Conservation (phyloP, 163 green algal genomes). For the Scenedesmus sp. region DNA sequence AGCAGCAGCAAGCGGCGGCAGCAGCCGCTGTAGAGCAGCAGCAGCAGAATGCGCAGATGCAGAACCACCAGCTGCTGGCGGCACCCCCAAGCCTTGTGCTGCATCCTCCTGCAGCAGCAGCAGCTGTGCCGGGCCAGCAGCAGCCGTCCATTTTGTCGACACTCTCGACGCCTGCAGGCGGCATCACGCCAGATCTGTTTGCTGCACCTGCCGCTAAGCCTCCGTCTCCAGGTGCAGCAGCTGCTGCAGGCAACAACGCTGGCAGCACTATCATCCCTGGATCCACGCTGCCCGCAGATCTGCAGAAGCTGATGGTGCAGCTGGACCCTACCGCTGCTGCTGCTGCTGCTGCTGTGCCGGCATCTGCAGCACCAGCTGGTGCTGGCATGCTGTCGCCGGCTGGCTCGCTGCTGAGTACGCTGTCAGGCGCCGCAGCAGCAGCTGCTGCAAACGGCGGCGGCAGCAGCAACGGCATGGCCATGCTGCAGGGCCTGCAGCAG, state of each 20-base stretch:
- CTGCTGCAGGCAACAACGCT: background rate
- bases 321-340: background rate
- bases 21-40: background rate
- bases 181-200: background rate
- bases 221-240: background rate
- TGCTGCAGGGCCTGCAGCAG: background rate
- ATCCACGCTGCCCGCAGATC: background rate
- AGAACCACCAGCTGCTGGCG: background rate
- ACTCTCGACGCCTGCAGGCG: background rate
- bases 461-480: background rate
- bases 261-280: too few species aligned
- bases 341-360: background rate
- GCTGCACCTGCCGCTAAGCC: background rate
- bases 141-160: background rate
- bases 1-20: background rate
- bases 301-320: slow-evolving; percentile 26
- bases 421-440: background rate
- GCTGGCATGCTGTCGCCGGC: background rate
- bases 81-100: slow-evolving; percentile 7
- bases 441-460: background rate
- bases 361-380: background rate
- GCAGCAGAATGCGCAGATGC: background rate
- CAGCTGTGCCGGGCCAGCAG: background rate
- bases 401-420: background rate
- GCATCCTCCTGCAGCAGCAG: slow-evolving; percentile 13